A percentile compares a stretch with the other conserved stretches of the same genome.
Conservation (phyloP, 768 basidiomycete genomes). For the Naganishia randhawae region DNA sequence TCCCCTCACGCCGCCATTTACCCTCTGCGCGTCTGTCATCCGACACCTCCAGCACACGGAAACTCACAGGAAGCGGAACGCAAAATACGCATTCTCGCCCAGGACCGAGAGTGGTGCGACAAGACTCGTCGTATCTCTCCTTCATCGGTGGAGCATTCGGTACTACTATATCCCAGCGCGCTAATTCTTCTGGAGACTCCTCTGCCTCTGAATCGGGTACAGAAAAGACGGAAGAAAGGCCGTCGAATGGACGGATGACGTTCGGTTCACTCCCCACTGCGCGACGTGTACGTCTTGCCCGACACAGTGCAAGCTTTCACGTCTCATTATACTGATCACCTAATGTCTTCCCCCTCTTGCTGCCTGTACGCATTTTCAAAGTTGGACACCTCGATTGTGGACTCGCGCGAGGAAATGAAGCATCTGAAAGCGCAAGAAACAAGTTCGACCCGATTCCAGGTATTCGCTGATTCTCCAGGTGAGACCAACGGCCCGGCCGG, state of each 20-base stretch:
- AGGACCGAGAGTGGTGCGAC: neutral
- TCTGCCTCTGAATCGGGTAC: neutral
- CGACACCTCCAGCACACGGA: neutral
- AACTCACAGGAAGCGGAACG: neutral
- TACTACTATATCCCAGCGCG: neutral
- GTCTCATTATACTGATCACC: neutral
- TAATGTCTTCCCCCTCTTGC: neutral
- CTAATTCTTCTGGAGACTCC: neutral
- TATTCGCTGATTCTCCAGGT: neutral
- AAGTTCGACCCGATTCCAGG: slow-evolving; percentile 4
- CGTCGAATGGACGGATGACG: slow-evolving; percentile 11
- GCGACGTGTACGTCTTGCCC: neutral
- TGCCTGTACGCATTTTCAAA: neutral
- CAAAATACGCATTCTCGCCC: neutral
- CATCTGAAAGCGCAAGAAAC: slow-evolving; percentile 4
- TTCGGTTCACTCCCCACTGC: slow-evolving; percentile 3
- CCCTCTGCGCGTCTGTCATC: too few species aligned
- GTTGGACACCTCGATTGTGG: slow-evolving; percentile 14
- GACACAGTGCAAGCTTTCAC: too few species aligned
- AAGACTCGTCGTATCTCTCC: slow-evolving; percentile 13
- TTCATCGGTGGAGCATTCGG: neutral
- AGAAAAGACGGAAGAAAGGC: neutral
- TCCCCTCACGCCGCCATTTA: neutral
- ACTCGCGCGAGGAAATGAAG: slow-evolving; percentile 1
- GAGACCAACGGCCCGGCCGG: neutral